phyloP scores from a whole-genome alignment of 2,329 filamentous ascomycete species.

The Tolypocladium tundrense region DNA sequence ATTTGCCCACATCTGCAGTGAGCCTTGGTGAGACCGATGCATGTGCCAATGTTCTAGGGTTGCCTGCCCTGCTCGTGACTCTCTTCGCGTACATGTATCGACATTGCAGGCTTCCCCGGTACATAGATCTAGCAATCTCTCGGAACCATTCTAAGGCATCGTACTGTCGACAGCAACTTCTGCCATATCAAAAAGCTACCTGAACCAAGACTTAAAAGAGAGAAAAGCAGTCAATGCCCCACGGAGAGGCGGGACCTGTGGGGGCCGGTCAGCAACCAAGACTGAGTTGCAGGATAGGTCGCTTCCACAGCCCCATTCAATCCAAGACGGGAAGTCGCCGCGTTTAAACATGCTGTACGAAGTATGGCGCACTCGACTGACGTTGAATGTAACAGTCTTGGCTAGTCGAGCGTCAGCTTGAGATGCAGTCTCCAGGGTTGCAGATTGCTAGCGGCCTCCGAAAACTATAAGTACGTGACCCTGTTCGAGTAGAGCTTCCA shows the following conservation, averaged over 20 bases:
- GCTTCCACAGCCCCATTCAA: not conserved
- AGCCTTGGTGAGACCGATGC: not conserved
- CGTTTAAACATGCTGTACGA: not conserved
- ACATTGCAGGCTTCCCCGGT: too few relatives aligned
- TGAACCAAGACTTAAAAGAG: not conserved
- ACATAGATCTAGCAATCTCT: not conserved
- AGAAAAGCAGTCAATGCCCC: not conserved
- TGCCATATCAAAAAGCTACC: not conserved
- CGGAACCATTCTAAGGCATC: not conserved
- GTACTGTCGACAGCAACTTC: too few relatives aligned
- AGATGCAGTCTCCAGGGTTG: not conserved
- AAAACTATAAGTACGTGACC: not conserved
- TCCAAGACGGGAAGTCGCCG: not conserved
- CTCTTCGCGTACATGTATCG: not conserved
- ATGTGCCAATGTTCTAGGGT: not conserved
- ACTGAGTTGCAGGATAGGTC: not conserved
- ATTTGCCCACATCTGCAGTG: not conserved
- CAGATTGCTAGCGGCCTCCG: not conserved
- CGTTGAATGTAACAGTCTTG: not conserved
- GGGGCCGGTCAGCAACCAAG: not conserved
- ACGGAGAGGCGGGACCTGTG: not conserved
- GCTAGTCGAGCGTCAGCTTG: not conserved
- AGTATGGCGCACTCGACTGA: not conserved
- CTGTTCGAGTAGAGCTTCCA: not conserved
- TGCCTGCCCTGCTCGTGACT: not conserved